phyloP scores from a whole-genome alignment of 2,329 filamentous ascomycete species.

The Pseudopithomyces maydicus region DNA sequence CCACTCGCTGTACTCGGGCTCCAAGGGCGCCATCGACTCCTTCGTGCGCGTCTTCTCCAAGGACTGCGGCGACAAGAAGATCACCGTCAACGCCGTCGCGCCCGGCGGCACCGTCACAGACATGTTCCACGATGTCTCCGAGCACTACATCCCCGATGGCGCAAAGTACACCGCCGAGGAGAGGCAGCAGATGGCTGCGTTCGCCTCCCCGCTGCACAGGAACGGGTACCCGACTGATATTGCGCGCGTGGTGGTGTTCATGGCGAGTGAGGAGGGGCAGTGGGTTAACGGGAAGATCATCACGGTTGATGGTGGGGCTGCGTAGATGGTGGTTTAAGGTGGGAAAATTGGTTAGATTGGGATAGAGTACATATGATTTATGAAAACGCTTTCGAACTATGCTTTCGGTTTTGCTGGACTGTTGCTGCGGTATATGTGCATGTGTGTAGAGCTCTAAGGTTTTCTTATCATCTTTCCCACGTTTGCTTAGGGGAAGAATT shows the following conservation, averaged over 20 bases:
- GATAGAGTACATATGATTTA: too few species aligned
- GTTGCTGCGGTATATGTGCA: too few species aligned
- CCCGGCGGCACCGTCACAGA: conserved; percentile 74
- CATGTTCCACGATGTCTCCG: conserved; percentile 71
- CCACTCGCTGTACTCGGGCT: conserved; percentile 71
- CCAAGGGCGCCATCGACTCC: conserved; percentile 72
- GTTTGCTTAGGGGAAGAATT: too few species aligned
- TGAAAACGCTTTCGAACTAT: too few species aligned
- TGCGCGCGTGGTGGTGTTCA: conserved; percentile 38
- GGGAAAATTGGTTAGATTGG: background rate
- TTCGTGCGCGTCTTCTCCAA: conserved; percentile 71
- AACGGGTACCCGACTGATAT: conserved; percentile 51
- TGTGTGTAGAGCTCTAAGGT: too few species aligned
- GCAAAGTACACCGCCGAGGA: conserved; percentile 24
- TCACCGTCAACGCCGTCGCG: conserved; percentile 73
- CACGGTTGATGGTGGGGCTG: conserved; percentile 15
- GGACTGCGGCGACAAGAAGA: conserved; percentile 67
- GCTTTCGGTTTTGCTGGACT: too few species aligned
- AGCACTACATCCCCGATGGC: conserved; percentile 52
- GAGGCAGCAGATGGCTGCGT: conserved; percentile 48
- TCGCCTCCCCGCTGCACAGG: conserved; percentile 49
- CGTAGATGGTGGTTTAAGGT: background rate
- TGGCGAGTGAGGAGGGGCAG: conserved; percentile 38
- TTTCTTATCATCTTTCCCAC: too few species aligned
- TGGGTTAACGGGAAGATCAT: conserved; percentile 38